These are phyloP conservation scores for Hemisphaericaspora subhashii DNA, from an alignment of 1,139 yeast genomes.

Conservation along the genomic window DNA sequence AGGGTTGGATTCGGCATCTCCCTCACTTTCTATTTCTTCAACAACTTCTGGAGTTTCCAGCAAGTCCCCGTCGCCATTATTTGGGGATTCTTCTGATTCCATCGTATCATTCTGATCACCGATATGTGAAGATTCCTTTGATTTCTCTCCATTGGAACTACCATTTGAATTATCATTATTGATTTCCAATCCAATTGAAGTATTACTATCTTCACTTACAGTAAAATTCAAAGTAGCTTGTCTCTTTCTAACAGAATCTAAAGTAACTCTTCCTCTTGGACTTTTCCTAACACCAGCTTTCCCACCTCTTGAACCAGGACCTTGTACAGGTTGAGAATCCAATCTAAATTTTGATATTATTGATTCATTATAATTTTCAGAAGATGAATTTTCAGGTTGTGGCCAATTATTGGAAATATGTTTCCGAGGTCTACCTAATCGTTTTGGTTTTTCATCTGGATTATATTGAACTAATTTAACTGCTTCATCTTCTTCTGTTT, in stretches of 20 bases:
- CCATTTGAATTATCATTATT: background rate
- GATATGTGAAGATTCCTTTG: conserved; percentile 1
- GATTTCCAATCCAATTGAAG: background rate
- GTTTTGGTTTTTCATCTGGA: conserved; percentile 30
- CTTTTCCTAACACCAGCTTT: conserved; percentile 21
- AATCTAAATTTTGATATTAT: conserved; percentile 37
- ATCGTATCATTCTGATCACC: background rate
- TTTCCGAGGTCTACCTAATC: conserved; percentile 40
- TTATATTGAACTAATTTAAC: conserved; percentile 34
- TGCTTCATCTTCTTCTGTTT: background rate
- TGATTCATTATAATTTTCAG: conserved; percentile 33
- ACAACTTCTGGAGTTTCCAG: too few species aligned
- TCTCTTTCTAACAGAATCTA: conserved; percentile 21
- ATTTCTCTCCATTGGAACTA: background rate
- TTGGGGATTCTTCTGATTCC: background rate
- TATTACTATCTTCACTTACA: conserved; percentile 2
- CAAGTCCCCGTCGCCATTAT: too few species aligned
- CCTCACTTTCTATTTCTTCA: background rate
- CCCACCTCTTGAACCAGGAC: conserved; percentile 50
- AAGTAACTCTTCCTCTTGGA: conserved; percentile 33
- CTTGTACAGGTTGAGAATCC: conserved; percentile 39
- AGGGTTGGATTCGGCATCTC: background rate
- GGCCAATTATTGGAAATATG: conserved; percentile 22
- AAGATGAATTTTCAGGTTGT: conserved; percentile 28
- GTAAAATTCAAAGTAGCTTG: conserved; percentile 21